Evolutionary conservation across 345 rosid genomes (phyloP).

Genomic region (Citrus australasica): DNA sequence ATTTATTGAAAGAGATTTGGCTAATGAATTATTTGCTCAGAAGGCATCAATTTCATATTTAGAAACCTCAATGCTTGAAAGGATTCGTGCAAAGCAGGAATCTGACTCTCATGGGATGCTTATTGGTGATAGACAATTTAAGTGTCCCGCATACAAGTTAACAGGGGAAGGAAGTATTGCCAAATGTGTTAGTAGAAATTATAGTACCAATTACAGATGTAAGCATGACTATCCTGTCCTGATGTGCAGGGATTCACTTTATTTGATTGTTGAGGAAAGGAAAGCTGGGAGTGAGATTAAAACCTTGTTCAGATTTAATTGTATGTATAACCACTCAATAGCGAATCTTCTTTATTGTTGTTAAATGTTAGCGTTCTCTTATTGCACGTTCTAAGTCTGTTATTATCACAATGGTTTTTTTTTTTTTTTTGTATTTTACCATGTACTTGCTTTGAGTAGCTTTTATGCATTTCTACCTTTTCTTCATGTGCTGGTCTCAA

Average conservation of each 20-base stretch:
- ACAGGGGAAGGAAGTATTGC: slow-evolving; percentile 27
- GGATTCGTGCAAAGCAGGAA: slow-evolving; percentile 12
- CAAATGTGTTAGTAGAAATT: slow-evolving; percentile 19
- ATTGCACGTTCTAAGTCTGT: slow-evolving; percentile 3
- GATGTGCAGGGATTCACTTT: slow-evolving; percentile 38
- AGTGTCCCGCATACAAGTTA: slow-evolving; percentile 14
- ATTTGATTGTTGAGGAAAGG: slow-evolving; percentile 57
- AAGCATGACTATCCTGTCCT: slow-evolving; percentile 26
- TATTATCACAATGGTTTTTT: not conserved
- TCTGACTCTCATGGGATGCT: slow-evolving; percentile 11
- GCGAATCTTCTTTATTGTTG: slow-evolving; percentile 13
- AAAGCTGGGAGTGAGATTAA: slow-evolving; percentile 30
- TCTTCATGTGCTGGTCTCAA: slow-evolving; percentile 4
- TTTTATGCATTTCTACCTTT: not conserved
- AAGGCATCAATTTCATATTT: slow-evolving; percentile 19
- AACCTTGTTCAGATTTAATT: slow-evolving; percentile 22
- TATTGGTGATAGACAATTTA: slow-evolving; percentile 14
- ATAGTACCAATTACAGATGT: slow-evolving; percentile 27
- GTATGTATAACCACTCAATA: slow-evolving; percentile 23
- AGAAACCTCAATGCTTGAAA: slow-evolving; percentile 23
- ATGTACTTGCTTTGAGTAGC: slow-evolving; percentile 6
- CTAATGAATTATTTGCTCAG: slow-evolving; percentile 15
- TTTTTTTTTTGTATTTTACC: not conserved
- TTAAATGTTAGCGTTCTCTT: slow-evolving; percentile 6
- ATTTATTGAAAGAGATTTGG: slow-evolving; percentile 28